Percentiles rank a stretch among this genome's conserved stretches.
phyloP scores from a whole-genome alignment of 352 stramenopile species.

The Phytophthora pseudosyringae region DNA sequence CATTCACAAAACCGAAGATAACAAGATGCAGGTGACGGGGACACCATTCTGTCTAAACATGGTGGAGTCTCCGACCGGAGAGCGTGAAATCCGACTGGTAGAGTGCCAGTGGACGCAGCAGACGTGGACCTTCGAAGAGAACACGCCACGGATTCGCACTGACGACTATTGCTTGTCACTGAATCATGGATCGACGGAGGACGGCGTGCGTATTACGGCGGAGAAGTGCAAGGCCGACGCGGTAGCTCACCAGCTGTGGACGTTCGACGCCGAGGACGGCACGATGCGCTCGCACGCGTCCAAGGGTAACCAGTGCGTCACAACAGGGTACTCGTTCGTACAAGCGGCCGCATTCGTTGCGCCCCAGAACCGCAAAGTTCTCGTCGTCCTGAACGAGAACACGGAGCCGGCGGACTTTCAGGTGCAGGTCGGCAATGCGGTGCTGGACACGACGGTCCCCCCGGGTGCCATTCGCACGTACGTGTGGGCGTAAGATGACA shows the following conservation, averaged over 20 bases:
- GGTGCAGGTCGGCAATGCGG: slow-evolving; percentile 48
- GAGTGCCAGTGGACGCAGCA: slow-evolving; percentile 70
- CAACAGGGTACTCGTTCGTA: slow-evolving; percentile 76
- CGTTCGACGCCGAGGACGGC: slow-evolving; percentile 48
- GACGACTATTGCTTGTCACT: slow-evolving; percentile 65
- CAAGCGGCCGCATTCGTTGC: slow-evolving; percentile 75
- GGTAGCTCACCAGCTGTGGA: slow-evolving; percentile 54
- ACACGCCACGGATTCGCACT: slow-evolving; percentile 47
- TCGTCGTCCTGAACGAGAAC: slow-evolving; percentile 86
- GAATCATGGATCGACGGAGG: slow-evolving; percentile 56
- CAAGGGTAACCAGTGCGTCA: slow-evolving; percentile 51
- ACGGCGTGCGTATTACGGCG: slow-evolving; percentile 53
- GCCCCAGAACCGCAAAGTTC: slow-evolving; percentile 68
- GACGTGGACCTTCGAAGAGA: slow-evolving; percentile 61
- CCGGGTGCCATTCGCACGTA: slow-evolving; percentile 68
- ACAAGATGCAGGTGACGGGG: slow-evolving; percentile 66
- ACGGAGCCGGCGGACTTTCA: slow-evolving; percentile 69
- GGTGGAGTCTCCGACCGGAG: slow-evolving; percentile 31
- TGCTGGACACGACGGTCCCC: slow-evolving; percentile 38
- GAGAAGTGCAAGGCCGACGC: slow-evolving; percentile 42
- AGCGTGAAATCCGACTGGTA: slow-evolving; percentile 61
- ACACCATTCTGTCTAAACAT: slow-evolving; percentile 66
- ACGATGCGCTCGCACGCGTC: slow-evolving; percentile 49
- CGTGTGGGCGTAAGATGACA: background rate
- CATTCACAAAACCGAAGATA: slow-evolving; percentile 55